A percentile compares a stretch with the other conserved stretches of the same genome.
These are phyloP conservation scores for Rossbeevera mucosa DNA, from an alignment of 768 basidiomycete species.

Conservation along the genomic window DNA sequence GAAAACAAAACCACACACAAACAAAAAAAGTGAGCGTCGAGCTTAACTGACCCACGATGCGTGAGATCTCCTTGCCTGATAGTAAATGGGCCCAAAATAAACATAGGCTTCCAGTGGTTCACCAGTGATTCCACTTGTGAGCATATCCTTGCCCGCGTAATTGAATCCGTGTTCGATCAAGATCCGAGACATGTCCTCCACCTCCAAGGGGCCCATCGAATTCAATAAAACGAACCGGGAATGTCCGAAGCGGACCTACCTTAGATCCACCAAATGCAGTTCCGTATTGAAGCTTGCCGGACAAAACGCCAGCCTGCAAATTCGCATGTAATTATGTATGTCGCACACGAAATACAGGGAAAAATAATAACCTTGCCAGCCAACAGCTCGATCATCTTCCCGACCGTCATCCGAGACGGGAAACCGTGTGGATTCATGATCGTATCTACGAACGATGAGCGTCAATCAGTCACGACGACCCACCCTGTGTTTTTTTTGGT, in stretches of 20 bases:
- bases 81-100: conserved; percentile 98
- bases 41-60: conserved; percentile 5
- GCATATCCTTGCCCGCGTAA: conserved; percentile 98
- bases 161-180: conserved; percentile 93
- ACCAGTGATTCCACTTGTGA: conserved; percentile 96
- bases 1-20: background rate
- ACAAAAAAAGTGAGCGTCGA: background rate
- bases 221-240: conserved; percentile 8
- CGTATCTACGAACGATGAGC: conserved; percentile 58
- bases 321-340: background rate
- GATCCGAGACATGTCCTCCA: conserved; percentile 97
- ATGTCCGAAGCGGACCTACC: conserved; percentile 36
- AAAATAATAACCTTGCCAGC: conserved; percentile 75
- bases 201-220: conserved; percentile 39
- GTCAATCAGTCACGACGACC: conserved; percentile 10
- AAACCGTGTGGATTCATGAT: conserved; percentile 99
- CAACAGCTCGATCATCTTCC: conserved; percentile 98
- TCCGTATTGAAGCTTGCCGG: conserved; percentile 87
- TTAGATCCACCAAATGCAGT: conserved; percentile 98
- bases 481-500: background rate
- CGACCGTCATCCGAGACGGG: conserved; percentile 98
- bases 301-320: conserved; percentile 79
- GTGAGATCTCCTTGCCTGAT: conserved; percentile 58
- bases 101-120: conserved; percentile 96
- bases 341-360: background rate